Evolutionary conservation across 2,329 filamentous ascomycete species (phyloP), one percentile per base, ranked within the genome.

Genomic region (Exophiala lecanii-corni): DNA sequence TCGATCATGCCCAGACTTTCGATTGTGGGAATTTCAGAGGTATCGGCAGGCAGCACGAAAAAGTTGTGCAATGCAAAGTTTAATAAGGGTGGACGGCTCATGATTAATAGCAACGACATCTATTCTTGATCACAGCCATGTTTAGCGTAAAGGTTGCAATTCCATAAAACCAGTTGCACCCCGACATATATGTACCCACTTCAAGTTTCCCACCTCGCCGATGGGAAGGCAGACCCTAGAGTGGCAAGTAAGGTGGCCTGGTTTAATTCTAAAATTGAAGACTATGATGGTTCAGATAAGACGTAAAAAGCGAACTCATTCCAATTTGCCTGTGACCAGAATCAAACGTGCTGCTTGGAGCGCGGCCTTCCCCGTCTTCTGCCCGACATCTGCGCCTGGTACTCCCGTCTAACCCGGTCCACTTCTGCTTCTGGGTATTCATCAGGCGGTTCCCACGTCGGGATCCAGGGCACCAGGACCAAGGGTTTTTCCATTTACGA

Each of bases 351-450:
- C 30, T 32, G n/a, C n/a, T 32, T 32, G n/a, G 30, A 6, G 17
- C 30, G 30, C 30, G 30, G 30, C 30, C 30, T 32, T 32, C 30
- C 30, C 30, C 30, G 5, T 32, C 30, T 5, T 32, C 30, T 32
- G n/a, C 30, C 30, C 5, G n/a, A 13, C 17, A 32, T 32, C 30
- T 13, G n/a, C 5, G 30, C 30, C 5, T 32, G n/a, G 30, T 32
- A 32, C 5, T 13, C 30, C 5, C 30, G 30, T 32, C n/a, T 32
- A 5, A 32, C 30, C 17, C 30, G 30, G 30, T 32, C 30, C n/a
- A 32, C 30, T 32, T 32, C 30, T 32, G n/a, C 30, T 32, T 32
- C 30, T 32, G n/a, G 30, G n/a, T 32, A 32, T 32, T 32, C 30
- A 13, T 32, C n/a, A 32, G n/a, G 5, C n/a, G 30, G 30, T 32